These are phyloP conservation scores for Zymoseptoria brevis DNA, from an alignment of 2,329 filamentous ascomycete species.

Conservation along the genomic window DNA sequence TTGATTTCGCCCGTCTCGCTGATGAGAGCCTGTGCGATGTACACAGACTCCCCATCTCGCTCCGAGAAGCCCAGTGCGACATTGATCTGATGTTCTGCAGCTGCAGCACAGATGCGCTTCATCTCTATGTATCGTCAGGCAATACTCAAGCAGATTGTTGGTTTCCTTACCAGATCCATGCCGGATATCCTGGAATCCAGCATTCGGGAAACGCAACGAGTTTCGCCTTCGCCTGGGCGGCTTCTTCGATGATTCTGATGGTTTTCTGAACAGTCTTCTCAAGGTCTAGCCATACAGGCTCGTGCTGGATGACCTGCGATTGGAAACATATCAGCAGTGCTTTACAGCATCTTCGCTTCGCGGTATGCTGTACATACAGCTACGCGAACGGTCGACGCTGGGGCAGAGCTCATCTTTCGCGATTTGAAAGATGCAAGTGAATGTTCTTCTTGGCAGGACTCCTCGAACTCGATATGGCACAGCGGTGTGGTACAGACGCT, in stretches of 20 bases:
- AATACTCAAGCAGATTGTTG: not conserved
- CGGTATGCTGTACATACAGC: conserved; percentile 7
- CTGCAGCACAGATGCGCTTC: conserved; percentile 33
- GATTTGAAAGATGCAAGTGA: not conserved
- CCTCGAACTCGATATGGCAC: not conserved
- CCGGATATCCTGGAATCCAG: conserved; percentile 39
- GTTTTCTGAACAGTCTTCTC: conserved; percentile 49
- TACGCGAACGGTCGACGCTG: conserved; percentile 15
- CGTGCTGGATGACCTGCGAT: conserved; percentile 49
- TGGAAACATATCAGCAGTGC: not conserved
- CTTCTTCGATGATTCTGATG: conserved; percentile 48
- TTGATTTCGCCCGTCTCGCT: conserved; percentile 27
- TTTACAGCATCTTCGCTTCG: not conserved
- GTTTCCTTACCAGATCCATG: conserved; percentile 39
- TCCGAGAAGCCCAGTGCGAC: conserved; percentile 37
- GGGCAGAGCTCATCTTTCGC: conserved; percentile 8
- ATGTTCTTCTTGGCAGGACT: not conserved
- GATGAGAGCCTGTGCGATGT: conserved; percentile 36
- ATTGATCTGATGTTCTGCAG: conserved; percentile 27
- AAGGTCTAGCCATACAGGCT: conserved; percentile 55
- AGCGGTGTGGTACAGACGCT: not conserved
- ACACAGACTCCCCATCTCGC: conserved; percentile 32
- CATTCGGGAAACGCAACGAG: conserved; percentile 45
- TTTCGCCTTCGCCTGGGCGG: conserved; percentile 46
- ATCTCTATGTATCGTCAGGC: conserved; percentile 32